Percentiles rank a stretch among this genome's conserved stretches.
These are phyloP conservation scores for Tremella fuciformis DNA, from an alignment of 768 basidiomycete genomes.

Conservation along the genomic window DNA sequence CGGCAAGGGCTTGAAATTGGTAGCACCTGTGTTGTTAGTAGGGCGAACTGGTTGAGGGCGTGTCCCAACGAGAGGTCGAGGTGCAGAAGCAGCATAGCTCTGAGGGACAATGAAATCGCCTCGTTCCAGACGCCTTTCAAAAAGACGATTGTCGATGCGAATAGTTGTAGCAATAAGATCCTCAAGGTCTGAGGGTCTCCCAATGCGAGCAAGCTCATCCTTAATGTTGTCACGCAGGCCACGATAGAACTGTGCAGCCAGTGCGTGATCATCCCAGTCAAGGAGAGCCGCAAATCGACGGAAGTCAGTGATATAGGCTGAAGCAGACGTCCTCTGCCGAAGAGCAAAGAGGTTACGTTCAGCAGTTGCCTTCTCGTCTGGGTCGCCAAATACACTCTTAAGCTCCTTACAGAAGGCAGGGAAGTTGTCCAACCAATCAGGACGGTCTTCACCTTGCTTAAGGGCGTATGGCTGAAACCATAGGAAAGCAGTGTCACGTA, in stretches of 20 bases:
- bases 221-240: not conserved
- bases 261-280: not conserved
- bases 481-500: not conserved
- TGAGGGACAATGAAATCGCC: not conserved
- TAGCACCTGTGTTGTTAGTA: not conserved
- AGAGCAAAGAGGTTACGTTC: not conserved
- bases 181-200: not conserved
- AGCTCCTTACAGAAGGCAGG: not conserved
- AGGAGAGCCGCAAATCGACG: not conserved
- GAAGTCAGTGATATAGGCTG: not conserved
- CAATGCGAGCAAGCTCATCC: constrained; percentile 1
- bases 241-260: not conserved
- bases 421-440: not conserved
- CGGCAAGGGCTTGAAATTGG: not conserved
- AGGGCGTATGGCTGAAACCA: not conserved
- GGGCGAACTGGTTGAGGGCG: not conserved
- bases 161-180: not conserved
- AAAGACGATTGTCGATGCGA: not conserved
- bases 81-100: no score
- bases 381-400: not conserved
- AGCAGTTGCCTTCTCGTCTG: not conserved
- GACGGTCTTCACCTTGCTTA: not conserved
- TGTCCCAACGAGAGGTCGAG: not conserved
- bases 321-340: not conserved
- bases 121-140: not conserved